Percentiles rank a stretch among this genome's conserved stretches.
phyloP scores from a whole-genome alignment of 176 grass and related monocot genomes.

The Oryza meyeriana region DNA sequence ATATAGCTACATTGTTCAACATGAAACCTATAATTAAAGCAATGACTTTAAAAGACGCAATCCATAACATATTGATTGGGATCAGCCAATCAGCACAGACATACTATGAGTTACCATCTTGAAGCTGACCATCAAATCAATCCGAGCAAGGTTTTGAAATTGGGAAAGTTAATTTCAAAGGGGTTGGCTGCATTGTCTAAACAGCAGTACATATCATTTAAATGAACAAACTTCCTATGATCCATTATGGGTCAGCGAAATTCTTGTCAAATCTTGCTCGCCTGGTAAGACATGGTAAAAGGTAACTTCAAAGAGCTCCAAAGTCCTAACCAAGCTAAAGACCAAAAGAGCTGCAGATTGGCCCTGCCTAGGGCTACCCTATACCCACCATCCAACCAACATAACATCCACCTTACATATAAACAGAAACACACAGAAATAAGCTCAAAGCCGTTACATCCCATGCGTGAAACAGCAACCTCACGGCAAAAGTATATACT shows the following conservation, averaged over 20 bases:
- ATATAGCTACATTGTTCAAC: neutral
- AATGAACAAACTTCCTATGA: neutral
- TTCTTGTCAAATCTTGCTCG: neutral
- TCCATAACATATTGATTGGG: neutral
- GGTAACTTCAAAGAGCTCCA: neutral
- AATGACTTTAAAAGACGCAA: neutral
- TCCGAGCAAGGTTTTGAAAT: neutral
- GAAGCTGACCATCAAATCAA: neutral
- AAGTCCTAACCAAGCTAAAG: neutral
- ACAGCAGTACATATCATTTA: slow-evolving; percentile 2
- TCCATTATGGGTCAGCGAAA: neutral
- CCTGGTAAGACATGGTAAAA: neutral
- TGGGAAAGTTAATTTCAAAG: slow-evolving; percentile 9
- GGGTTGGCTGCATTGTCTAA: neutral
- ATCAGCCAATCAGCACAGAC: neutral
- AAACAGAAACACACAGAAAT: slow-evolving; percentile 1
- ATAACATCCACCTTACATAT: neutral
- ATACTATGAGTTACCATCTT: neutral
- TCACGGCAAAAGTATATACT: slow-evolving; percentile 3
- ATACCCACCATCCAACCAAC: neutral
- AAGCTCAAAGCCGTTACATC: slow-evolving; percentile 3
- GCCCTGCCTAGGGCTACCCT: slow-evolving; percentile 14
- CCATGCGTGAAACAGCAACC: neutral
- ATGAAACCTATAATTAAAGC: neutral
- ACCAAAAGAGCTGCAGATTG: neutral